phyloP scores from a whole-genome alignment of 164 flowering plant genomes.

The Vitis rotundifolia region DNA sequence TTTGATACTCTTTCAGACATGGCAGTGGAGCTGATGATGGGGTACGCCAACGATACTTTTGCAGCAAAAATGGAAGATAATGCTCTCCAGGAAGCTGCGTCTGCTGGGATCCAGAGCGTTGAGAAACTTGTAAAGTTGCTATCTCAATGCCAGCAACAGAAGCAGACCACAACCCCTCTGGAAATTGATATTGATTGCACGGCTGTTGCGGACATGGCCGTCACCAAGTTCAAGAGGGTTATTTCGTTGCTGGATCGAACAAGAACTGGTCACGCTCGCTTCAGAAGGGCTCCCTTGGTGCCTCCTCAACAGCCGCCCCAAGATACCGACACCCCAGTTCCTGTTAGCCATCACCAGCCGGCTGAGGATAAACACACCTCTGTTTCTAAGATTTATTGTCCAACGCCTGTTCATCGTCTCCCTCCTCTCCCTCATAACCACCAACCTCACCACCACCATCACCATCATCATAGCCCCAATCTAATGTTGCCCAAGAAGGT shows the following conservation, averaged over 20 bases:
- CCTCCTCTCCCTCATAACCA: conserved; percentile 50
- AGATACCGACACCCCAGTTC: not conserved
- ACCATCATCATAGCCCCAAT: not conserved
- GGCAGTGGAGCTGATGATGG: conserved; percentile 67
- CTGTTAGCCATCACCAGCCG: not conserved
- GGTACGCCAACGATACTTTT: conserved; percentile 18
- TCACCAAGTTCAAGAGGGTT: conserved; percentile 43
- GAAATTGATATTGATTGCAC: conserved; percentile 5
- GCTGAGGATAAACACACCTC: conserved; percentile 18
- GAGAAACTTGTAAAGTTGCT: conserved; percentile 46
- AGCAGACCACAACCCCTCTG: not conserved
- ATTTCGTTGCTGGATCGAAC: conserved; percentile 43
- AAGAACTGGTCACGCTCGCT: conserved; percentile 60
- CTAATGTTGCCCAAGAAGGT: conserved; percentile 7
- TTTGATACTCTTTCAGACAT: conserved; percentile 17
- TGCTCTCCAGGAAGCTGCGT: conserved; percentile 57
- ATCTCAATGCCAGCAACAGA: conserved; percentile 23
- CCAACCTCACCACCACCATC: conserved; percentile 2
- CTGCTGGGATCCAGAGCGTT: conserved; percentile 66
- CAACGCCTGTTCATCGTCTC: conserved; percentile 37
- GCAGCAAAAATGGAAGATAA: conserved; percentile 40
- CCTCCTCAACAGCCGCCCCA: not conserved
- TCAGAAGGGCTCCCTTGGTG: conserved; percentile 36
- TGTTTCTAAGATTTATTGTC: conserved; percentile 31
- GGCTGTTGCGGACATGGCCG: conserved; percentile 43